These are phyloP conservation scores for Cutaneotrichosporon mucoides DNA, from an alignment of 1,284 basidiomycete species.

Conservation along the genomic window DNA sequence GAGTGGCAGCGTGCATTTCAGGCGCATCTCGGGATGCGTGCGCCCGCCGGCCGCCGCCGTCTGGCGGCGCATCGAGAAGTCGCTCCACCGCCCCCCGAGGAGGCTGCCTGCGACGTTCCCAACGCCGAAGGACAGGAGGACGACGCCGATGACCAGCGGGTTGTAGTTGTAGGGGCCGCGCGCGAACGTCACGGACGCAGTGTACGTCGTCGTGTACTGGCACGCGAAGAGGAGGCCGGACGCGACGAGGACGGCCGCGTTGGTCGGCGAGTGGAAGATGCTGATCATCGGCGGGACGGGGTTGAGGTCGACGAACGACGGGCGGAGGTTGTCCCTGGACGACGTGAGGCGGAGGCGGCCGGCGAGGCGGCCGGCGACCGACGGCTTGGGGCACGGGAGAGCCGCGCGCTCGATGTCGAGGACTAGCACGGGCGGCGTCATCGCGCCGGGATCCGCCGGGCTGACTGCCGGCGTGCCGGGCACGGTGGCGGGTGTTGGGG, in stretches of 20 bases:
- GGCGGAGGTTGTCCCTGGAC: slow-evolving; percentile 51
- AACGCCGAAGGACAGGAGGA: slow-evolving; percentile 67
- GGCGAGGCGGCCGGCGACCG: not conserved
- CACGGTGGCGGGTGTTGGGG: slow-evolving; percentile 30
- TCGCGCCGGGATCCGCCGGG: not conserved
- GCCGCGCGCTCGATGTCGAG: not conserved
- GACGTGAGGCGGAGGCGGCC: slow-evolving; percentile 15
- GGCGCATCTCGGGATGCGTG: slow-evolving; percentile 69
- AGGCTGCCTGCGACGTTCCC: slow-evolving; percentile 67
- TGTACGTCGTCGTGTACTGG: slow-evolving; percentile 64
- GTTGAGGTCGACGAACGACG: slow-evolving; percentile 67
- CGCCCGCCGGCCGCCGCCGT: slow-evolving; percentile 61
- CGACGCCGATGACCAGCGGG: slow-evolving; percentile 67
- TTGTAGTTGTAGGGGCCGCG: slow-evolving; percentile 61
- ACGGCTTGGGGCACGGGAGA: not conserved
- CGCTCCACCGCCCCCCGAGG: slow-evolving; percentile 72
- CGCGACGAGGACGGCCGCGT: slow-evolving; percentile 61
- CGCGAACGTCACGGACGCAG: slow-evolving; percentile 60
- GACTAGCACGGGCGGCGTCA: no score
- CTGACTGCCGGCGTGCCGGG: not conserved
- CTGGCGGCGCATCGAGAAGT: slow-evolving; percentile 58
- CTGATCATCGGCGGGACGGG: slow-evolving; percentile 60
- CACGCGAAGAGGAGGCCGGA: slow-evolving; percentile 69
- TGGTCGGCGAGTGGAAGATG: slow-evolving; percentile 62
- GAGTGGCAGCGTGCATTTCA: slow-evolving; percentile 58